Percentiles rank a stretch among this genome's conserved stretches.
These are phyloP conservation scores for Glebionis coronaria DNA, from an alignment of 129 eudicot genomes.

Conservation along the genomic window DNA sequence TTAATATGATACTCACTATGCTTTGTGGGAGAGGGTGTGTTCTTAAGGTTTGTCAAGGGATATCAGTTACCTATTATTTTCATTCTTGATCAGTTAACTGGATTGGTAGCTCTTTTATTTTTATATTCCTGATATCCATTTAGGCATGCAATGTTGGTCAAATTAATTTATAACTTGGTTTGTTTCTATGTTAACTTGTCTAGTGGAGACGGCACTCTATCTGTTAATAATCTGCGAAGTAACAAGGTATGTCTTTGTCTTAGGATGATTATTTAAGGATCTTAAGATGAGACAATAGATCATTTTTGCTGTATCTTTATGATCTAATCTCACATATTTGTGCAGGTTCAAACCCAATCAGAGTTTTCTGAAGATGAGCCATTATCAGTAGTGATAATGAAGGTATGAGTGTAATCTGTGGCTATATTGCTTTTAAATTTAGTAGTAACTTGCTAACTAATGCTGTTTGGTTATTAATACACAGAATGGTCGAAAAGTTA, in stretches of 20 bases:
- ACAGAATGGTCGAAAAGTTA: conserved; percentile 92
- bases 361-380: conserved; percentile 98
- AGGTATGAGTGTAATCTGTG: conserved; percentile 43
- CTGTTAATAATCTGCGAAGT: conserved; percentile 93
- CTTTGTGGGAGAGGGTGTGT: neutral
- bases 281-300: conserved; percentile 3
- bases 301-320: neutral
- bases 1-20: neutral
- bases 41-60: neutral
- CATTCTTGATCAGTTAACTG: neutral
- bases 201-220: conserved; percentile 97
- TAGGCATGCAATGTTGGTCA: conserved; percentile 6
- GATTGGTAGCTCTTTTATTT: neutral
- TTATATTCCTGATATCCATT: neutral
- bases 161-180: conserved; percentile 6
- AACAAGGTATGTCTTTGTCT: conserved; percentile 51
- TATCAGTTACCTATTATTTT: neutral
- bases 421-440: conserved; percentile 1
- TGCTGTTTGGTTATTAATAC: conserved; percentile 8
- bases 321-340: conserved; percentile 13
- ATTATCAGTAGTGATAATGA: conserved; percentile 87
- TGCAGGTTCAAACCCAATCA: conserved; percentile 87
- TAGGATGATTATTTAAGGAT: neutral
- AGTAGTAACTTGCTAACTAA: conserved; percentile 3
- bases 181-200: conserved; percentile 9